Base-by-base conservation (phyloP, 805 yeast genomes). In the Myxozyma nipponensis region DNA sequence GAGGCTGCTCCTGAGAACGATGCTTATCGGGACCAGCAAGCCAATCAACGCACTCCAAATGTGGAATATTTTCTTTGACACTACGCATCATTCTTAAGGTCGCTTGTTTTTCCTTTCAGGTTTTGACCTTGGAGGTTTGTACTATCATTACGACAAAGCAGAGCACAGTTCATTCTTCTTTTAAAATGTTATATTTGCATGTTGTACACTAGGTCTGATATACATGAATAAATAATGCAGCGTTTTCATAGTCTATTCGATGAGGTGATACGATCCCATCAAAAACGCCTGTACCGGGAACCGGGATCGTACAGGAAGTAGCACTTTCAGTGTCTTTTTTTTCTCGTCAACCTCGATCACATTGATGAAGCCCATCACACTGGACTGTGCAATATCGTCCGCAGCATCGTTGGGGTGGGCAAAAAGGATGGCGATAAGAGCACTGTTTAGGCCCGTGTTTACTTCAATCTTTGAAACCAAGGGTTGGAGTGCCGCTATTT, bases 1-100 rank as follows among this genome's bases (percentile, higher is more conserved):
- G 98, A 88, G 57, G 98, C 96, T 13, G 93, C 97, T 5, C 98
- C 98, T 0, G 97, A 89, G 62, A 89, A 90, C 65, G 84, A 82
- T 46, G 78, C 78, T 57, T 70, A 70, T 41, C 54, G 63, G 42
- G 63, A 65, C 39, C 57, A 44, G 42, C 59, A 51, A 34, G 40
- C 44, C 7, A 22, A 22, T 32, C 58, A 52, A 34, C 56, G 41
- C 10, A 57, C 39, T 22, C 38, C 45, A 2, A 44, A 45, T 54
- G 37, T 44, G 2, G 59, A 56, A 30, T 58, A 58, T 39, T 58
- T 58, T 30, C 39, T 58, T 19, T 58, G 41, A 46, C 13, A n/a
- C n/a, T n/a, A n/a, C n/a, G n/a, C n/a, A n/a, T 10, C 10, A 25
- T 21, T 22, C 39, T 19, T 15, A 23, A n/a, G n/a, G n/a, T n/a